Evolutionary conservation across 208 protist genomes (phyloP), one percentile per base, ranked within the genome.

Genomic region (Porcisia deanei): DNA sequence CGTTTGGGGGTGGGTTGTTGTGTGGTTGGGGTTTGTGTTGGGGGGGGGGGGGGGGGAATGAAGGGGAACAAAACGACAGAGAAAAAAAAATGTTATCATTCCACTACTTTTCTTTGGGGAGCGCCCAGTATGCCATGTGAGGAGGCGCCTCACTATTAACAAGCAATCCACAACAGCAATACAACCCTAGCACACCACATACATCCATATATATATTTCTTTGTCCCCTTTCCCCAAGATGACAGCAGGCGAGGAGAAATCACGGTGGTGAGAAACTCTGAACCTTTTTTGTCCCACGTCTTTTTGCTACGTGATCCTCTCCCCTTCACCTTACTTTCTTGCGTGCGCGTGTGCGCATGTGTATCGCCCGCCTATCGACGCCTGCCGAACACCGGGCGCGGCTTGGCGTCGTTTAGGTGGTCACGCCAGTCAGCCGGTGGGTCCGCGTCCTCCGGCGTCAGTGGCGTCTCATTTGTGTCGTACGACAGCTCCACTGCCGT

Each of bases 371-470:
- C 52, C 53, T 85, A 81, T 25, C 57, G 79, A 64, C 61, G 82
- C 82, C 76, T 89, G 22, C 71, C 64, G 52, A 54, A 66, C 39
- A 77, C 79, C 67, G 63, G 68, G 37, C 58, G 74, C 53, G 73
- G 84, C 86, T 89, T 91, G 72, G 86, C 80, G 63, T 87, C 80
- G 63, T 91, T 84, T 16, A 92, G 57, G 71, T 92, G 77, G 45
- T 94, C 89, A 30, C 85, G 79, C 91, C 94, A 97, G 84, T 96
- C 84, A 20, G 78, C 82, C 61, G 81, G 94, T 2, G 94, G 94
- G 30, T 97, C 88, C 57, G 94, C 94, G 58, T 92, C 81, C 41
- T 84, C 87, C 22, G 80, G 77, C 2, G 94, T 96, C 60, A 96
- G 85, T n/a, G 89, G 88, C 30, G 82, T 72, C 10, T 58, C 84